A percentile compares a stretch with the other conserved stretches of the same genome.
These are phyloP conservation scores for Trichoderma endophyticum DNA, from an alignment of 2,329 filamentous ascomycete genomes.

Conservation along the genomic window DNA sequence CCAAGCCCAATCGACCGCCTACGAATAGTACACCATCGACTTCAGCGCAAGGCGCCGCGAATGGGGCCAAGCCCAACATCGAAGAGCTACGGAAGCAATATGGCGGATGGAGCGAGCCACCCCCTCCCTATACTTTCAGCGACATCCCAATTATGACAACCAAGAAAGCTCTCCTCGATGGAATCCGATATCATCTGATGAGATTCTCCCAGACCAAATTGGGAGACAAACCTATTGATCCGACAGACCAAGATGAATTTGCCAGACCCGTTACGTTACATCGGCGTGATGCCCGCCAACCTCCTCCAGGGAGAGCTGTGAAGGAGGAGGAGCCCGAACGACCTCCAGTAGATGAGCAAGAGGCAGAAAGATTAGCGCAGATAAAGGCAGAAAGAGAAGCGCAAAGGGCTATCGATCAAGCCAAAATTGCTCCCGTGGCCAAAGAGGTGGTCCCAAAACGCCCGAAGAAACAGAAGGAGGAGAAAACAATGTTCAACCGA, in stretches of 20 bases:
- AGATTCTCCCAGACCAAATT: slow-evolving; percentile 63
- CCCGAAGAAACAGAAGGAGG: slow-evolving; percentile 66
- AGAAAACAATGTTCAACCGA: slow-evolving; percentile 83
- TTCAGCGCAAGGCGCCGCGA: slow-evolving; percentile 25
- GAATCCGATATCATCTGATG: slow-evolving; percentile 83
- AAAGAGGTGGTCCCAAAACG: slow-evolving; percentile 53
- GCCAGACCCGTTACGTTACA: slow-evolving; percentile 85
- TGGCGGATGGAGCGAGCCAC: slow-evolving; percentile 57
- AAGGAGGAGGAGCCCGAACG: slow-evolving; percentile 54
- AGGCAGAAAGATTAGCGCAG: slow-evolving; percentile 65
- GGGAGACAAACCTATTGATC: slow-evolving; percentile 62
- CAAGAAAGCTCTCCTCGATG: slow-evolving; percentile 74
- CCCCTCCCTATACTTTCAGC: slow-evolving; percentile 46
- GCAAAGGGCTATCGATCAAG: slow-evolving; percentile 80
- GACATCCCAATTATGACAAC: slow-evolving; percentile 74
- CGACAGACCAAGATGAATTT: slow-evolving; percentile 70
- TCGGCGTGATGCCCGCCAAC: slow-evolving; percentile 77
- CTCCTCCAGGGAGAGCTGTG: slow-evolving; percentile 59
- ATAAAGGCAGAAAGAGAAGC: slow-evolving; percentile 75
- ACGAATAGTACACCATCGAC: slow-evolving; percentile 16
- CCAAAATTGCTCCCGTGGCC: slow-evolving; percentile 84
- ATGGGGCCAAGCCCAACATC: slow-evolving; percentile 34
- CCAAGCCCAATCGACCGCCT: slow-evolving; percentile 24
- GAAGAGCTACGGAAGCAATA: slow-evolving; percentile 45
- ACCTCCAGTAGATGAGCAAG: slow-evolving; percentile 52